A percentile compares a stretch with the other conserved stretches of the same genome.
Evolutionary conservation across 179 eudicot genomes (phyloP).

Genomic region (Silene noctiflora): DNA sequence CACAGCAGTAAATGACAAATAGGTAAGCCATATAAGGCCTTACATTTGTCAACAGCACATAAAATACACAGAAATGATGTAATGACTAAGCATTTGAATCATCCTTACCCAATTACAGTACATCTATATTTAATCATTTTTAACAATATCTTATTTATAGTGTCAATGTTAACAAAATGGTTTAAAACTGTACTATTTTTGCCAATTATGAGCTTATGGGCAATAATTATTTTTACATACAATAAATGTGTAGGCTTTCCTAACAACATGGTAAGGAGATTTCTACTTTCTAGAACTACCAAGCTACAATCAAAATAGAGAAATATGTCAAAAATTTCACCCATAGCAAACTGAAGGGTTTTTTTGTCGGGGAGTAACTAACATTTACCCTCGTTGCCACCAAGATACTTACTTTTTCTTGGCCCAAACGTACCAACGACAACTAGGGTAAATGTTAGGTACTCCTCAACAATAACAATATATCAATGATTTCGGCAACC

Average conservation of each 20-base stretch:
- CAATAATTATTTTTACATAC: background rate
- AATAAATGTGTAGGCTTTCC: background rate
- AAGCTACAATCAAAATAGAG: no score
- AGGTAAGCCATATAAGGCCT: background rate
- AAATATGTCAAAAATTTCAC: no score
- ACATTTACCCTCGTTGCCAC: no score
- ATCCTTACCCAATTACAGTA: background rate
- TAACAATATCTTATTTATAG: background rate
- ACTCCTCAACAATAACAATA: no score
- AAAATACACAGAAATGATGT: background rate
- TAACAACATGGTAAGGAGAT: background rate
- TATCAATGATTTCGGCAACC: no score
- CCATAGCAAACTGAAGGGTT: no score
- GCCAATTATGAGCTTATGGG: background rate
- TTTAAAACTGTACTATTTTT: background rate
- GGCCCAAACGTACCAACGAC: no score
- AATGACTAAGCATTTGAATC: slow-evolving; percentile 15
- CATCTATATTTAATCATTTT: slow-evolving; percentile 2
- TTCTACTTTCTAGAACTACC: no score
- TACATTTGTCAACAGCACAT: slow-evolving; percentile 26
- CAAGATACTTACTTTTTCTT: no score
- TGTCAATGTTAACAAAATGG: background rate
- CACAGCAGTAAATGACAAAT: background rate
- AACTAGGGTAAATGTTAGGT: no score
- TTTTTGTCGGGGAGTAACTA: no score